A percentile compares a stretch with the other conserved stretches of the same genome.
Evolutionary conservation across 768 basidiomycete species (phyloP).

Genomic region (Mycena polygramma): DNA sequence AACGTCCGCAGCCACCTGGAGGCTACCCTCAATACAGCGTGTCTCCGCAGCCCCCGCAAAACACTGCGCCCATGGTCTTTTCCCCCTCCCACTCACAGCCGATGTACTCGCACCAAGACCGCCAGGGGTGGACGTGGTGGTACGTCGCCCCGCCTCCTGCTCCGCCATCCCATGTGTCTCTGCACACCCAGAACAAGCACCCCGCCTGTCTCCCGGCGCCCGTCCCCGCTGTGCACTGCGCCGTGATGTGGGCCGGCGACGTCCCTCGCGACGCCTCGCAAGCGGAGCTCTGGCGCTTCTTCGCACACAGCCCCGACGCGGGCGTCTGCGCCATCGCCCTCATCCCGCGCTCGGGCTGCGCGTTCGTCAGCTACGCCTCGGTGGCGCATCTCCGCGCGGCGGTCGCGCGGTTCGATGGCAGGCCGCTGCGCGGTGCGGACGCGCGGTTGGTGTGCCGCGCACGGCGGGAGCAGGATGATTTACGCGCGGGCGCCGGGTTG

Average conservation of each 20-base stretch:
- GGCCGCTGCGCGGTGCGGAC: conserved; percentile 73
- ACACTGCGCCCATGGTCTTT: too few species aligned
- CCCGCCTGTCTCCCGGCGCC: conserved; percentile 67
- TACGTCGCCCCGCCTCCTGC: too few species aligned
- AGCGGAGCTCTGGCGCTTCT: conserved; percentile 90
- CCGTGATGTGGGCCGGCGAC: conserved; percentile 96
- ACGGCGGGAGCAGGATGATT: conserved; percentile 84
- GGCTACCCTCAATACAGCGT: too few species aligned
- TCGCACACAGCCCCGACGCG: conserved; percentile 57
- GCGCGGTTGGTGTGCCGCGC: conserved; percentile 86
- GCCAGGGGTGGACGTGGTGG: too few species aligned
- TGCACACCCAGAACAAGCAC: too few species aligned
- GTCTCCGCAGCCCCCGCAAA: too few species aligned
- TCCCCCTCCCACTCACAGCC: too few species aligned
- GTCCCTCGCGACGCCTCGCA: conserved; percentile 86
- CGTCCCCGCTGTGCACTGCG: conserved; percentile 77
- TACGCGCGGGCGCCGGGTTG: conserved; percentile 88
- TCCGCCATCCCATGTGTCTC: too few species aligned
- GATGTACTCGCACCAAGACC: too few species aligned
- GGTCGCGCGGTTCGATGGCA: conserved; percentile 80
- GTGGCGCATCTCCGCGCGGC: conserved; percentile 73
- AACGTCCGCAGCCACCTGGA: too few species aligned
- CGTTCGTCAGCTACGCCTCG: conserved; percentile 89
- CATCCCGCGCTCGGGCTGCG: conserved; percentile 94
- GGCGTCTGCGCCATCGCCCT: conserved; percentile 88